Conservation (phyloP, 441 rosid genomes). For the Erodium texanum region DNA sequence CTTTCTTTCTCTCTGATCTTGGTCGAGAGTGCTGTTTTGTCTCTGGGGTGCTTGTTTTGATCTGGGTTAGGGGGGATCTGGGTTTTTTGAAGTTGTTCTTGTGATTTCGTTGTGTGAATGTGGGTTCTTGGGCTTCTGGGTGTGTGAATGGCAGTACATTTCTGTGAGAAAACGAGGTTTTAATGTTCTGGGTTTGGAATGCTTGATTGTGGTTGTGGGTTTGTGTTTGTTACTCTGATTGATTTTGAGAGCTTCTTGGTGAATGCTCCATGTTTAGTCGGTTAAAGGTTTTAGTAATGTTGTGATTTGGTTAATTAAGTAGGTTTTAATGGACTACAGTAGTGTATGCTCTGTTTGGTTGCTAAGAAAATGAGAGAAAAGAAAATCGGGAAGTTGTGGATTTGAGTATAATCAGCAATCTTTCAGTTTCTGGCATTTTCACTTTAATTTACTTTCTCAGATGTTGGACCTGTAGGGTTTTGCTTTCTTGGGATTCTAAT, state of each 20-base stretch:
- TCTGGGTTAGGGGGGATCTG: conserved; percentile 21
- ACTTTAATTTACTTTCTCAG: background rate
- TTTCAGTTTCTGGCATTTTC: background rate
- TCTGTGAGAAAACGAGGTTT: conserved; percentile 7
- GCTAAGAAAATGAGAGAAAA: background rate
- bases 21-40: conserved; percentile 12
- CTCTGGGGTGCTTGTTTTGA: conserved; percentile 12
- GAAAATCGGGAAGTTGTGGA: background rate
- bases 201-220: background rate
- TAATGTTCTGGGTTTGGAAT: conserved; percentile 6
- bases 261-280: background rate
- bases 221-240: conserved; percentile 8
- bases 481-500: background rate
- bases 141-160: conserved; percentile 1
- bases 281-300: background rate
- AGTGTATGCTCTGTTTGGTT: conserved; percentile 8
- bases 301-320: background rate
- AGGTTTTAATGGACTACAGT: conserved; percentile 8
- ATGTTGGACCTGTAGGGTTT: background rate
- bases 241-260: conserved; percentile 16
- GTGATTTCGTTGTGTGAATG: conserved; percentile 16
- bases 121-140: conserved; percentile 2
- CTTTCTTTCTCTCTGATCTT: conserved; percentile 12
- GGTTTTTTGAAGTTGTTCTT: conserved; percentile 14
- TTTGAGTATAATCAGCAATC: background rate